Base-by-base conservation (phyloP, 805 yeast genomes). In the Ascoidea tarda region DNA sequence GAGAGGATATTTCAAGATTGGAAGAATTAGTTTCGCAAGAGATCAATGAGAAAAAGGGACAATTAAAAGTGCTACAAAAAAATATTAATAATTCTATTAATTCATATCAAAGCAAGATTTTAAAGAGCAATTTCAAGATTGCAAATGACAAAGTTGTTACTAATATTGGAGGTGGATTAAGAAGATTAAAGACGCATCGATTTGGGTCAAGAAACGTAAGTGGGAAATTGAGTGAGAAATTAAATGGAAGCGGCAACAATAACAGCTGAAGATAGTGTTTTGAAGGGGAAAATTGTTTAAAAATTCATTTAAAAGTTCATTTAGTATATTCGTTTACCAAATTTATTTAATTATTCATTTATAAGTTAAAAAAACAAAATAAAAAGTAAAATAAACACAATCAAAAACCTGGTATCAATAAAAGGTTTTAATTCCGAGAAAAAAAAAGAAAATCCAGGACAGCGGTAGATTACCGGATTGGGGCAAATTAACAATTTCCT, bases 261-360 rank as follows among this genome's bases (percentile, higher is more conserved):
- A 38, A 14, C 57, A 16, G 58, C 58, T 38, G 54, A 56, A 14
- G 58, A 56, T 33, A 54, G 49, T 32, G 47, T 50, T 47, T 57
- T 49, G 47, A 52, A 32, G 33, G 52, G 51, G 21, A 56, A 54
- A 38, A 21, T 21, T 21, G 28, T 56, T 52, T 32, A 56, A 49
- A 33, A 56, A 55, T n/a, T 50, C 59, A 42, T 42, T 38, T 38
- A 38, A 38, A 14, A 38, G 28, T 21, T 21, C 28, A 21, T 21
- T 21, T 21, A 21, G 28, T 21, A 21, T 21, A 21, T 21, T 21
- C 28, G 28, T 21, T 21, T 21, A 21, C 28, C 28, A 21, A 21
- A 21, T 21, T 21, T 21, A 21, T 21, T 21, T 21, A 21, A 21
- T 21, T 21, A 21, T 21, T 21, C 28, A 21, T 21, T 21, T 21